Conservation (phyloP, 2,329 filamentous ascomycete species). For the Talaromyces rugulosus region DNA sequence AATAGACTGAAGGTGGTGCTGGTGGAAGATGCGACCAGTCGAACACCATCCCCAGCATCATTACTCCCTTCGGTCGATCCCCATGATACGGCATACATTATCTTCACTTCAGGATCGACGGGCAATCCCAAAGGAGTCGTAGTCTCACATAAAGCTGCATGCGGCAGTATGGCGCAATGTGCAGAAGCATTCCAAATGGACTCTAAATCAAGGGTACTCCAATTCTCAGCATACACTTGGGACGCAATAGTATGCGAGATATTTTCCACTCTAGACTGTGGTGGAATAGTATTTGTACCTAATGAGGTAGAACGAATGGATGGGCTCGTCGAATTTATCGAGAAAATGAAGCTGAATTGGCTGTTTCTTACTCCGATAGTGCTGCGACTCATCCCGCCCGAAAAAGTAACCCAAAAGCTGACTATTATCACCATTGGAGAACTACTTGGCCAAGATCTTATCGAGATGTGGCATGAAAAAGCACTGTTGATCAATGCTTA, state of each 20-base stretch:
- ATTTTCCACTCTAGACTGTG: slow-evolving; percentile 29
- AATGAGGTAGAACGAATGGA: slow-evolving; percentile 39
- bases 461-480: slow-evolving; percentile 33
- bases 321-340: slow-evolving; percentile 25
- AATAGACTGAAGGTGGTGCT: neutral
- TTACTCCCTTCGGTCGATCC: neutral
- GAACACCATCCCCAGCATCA: neutral
- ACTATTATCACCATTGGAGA: slow-evolving; percentile 32
- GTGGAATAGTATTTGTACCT: slow-evolving; percentile 45
- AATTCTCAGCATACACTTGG: slow-evolving; percentile 44
- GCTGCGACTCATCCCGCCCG: slow-evolving; percentile 35
- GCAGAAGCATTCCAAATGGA: slow-evolving; percentile 44
- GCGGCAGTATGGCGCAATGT: slow-evolving; percentile 47
- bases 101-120: slow-evolving; percentile 51
- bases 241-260: slow-evolving; percentile 38
- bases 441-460: slow-evolving; percentile 37
- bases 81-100: slow-evolving; percentile 38
- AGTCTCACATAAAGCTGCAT: slow-evolving; percentile 53
- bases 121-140: slow-evolving; percentile 53
- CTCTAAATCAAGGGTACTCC: slow-evolving; percentile 32
- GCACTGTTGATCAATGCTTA: slow-evolving; percentile 18
- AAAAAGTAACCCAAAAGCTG: slow-evolving; percentile 29
- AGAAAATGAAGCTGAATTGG: slow-evolving; percentile 40
- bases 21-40: neutral
- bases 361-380: slow-evolving; percentile 54